phyloP scores from a whole-genome alignment of 1,284 basidiomycete genomes.

The Ustilago nuda region DNA sequence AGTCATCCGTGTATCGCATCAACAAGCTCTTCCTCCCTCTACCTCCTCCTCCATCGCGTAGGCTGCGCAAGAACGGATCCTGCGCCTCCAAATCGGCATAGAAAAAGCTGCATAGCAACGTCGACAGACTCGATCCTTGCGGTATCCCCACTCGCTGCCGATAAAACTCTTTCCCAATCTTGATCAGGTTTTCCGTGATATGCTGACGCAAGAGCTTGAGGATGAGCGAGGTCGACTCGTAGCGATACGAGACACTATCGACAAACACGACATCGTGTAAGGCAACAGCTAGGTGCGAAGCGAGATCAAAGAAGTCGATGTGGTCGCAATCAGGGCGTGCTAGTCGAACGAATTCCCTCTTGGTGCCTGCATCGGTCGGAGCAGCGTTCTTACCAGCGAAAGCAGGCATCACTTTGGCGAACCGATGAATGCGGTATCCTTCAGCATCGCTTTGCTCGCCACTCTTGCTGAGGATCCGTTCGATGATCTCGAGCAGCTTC shows the following conservation, averaged over 20 bases:
- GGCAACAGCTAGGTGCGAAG: slow-evolving; percentile 71
- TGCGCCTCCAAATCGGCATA: slow-evolving; percentile 87
- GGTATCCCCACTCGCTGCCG: slow-evolving; percentile 92
- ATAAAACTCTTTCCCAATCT: slow-evolving; percentile 77
- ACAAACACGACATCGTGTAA: slow-evolving; percentile 84
- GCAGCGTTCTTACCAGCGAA: not conserved
- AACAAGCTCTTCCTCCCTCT: slow-evolving; percentile 24
- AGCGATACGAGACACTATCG: slow-evolving; percentile 81
- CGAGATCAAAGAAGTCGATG: slow-evolving; percentile 77
- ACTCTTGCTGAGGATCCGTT: slow-evolving; percentile 71
- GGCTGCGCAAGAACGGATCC: slow-evolving; percentile 73
- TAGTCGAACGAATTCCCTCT: slow-evolving; percentile 41
- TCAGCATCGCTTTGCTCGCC: slow-evolving; percentile 8
- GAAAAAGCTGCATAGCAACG: slow-evolving; percentile 82
- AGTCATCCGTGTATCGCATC: slow-evolving; percentile 91
- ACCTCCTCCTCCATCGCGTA: slow-evolving; percentile 68
- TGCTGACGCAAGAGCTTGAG: slow-evolving; percentile 85
- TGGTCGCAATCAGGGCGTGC: slow-evolving; percentile 74
- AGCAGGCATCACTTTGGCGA: slow-evolving; percentile 50
- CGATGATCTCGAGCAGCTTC: slow-evolving; percentile 83
- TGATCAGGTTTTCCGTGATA: slow-evolving; percentile 87
- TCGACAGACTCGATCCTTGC: slow-evolving; percentile 91
- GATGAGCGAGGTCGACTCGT: slow-evolving; percentile 74
- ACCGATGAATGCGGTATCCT: slow-evolving; percentile 62
- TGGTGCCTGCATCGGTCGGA: slow-evolving; percentile 15